Evolutionary conservation across 495 filamentous ascomycete genomes (phyloP).

Genomic region (Lophium mytilinum): DNA sequence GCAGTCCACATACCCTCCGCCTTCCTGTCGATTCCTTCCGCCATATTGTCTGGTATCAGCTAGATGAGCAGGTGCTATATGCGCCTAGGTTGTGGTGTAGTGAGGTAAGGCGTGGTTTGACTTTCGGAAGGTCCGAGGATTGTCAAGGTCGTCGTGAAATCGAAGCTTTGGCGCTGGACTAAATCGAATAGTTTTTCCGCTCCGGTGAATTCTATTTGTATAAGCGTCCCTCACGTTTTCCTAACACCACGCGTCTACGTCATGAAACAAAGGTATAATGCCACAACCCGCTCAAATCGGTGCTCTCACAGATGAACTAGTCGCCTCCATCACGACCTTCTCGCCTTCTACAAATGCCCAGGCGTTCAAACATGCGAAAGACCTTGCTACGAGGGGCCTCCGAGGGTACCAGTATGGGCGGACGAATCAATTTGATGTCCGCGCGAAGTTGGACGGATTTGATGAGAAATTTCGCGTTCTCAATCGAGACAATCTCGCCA

Average conservation of each 20-base stretch:
- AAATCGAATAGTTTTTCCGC: too few relatives aligned
- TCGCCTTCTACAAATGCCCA: slow-evolving; percentile 19
- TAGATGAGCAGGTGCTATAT: too few relatives aligned
- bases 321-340: slow-evolving; percentile 34
- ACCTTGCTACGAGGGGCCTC: slow-evolving; percentile 43
- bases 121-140: too few relatives aligned
- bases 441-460: slow-evolving; percentile 63
- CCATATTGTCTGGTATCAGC: slow-evolving; percentile 48
- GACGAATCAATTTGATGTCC: slow-evolving; percentile 83
- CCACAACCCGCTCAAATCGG: slow-evolving; percentile 38
- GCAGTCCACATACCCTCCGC: slow-evolving; percentile 52
- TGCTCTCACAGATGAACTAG: slow-evolving; percentile 48
- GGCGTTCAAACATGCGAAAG: slow-evolving; percentile 44
- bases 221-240: too few relatives aligned
- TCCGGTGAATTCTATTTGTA: too few relatives aligned
- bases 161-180: too few relatives aligned
- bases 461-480: slow-evolving; percentile 82
- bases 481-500: slow-evolving; percentile 70
- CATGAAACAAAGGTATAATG: slow-evolving; percentile 32
- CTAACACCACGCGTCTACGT: too few relatives aligned
- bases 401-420: slow-evolving; percentile 55
- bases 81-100: too few relatives aligned
- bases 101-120: too few relatives aligned
- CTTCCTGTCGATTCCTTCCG: slow-evolving; percentile 89
- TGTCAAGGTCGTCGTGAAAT: too few relatives aligned